Percentiles rank a stretch among this genome's conserved stretches.
phyloP scores from a whole-genome alignment of 129 eudicot genomes.

The Tanacetum coccineum region DNA sequence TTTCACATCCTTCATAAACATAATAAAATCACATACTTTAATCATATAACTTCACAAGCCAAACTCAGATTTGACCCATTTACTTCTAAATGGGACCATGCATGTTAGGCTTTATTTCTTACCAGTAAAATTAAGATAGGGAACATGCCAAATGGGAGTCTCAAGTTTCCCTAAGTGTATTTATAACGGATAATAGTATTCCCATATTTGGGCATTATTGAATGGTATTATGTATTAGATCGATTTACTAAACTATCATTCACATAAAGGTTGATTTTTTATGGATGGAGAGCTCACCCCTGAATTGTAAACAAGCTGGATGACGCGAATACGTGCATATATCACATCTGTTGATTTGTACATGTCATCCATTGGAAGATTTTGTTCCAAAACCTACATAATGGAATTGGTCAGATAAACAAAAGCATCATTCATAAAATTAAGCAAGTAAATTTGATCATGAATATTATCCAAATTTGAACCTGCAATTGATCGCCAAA shows the following conservation, averaged over 20 bases:
- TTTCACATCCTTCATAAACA: slow-evolving; percentile 73
- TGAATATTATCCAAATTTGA: not conserved
- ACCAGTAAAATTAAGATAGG: too few species aligned
- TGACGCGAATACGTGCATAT: slow-evolving; percentile 90
- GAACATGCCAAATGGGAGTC: too few species aligned
- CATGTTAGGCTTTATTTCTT: too few species aligned
- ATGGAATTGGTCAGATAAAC: slow-evolving; percentile 14
- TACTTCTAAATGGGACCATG: too few species aligned
- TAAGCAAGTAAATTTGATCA: too few species aligned
- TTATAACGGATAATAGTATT: not conserved
- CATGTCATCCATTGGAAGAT: slow-evolving; percentile 73
- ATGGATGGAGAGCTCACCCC: slow-evolving; percentile 53
- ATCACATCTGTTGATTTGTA: slow-evolving; percentile 75
- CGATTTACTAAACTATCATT: not conserved
- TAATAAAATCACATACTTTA: slow-evolving; percentile 3
- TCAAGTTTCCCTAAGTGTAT: too few species aligned
- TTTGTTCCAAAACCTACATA: slow-evolving; percentile 78
- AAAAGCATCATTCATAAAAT: too few species aligned
- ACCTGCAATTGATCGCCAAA: slow-evolving; percentile 88
- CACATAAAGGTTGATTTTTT: too few species aligned
- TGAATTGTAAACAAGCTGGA: slow-evolving; percentile 79
- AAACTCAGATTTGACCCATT: not conserved
- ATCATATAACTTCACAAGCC: not conserved
- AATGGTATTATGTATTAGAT: not conserved
- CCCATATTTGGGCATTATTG: not conserved